Evolutionary conservation across 108 stramenopile genomes (phyloP), one percentile per base, ranked within the genome.

Genomic region (Cyclotella sp.): DNA sequence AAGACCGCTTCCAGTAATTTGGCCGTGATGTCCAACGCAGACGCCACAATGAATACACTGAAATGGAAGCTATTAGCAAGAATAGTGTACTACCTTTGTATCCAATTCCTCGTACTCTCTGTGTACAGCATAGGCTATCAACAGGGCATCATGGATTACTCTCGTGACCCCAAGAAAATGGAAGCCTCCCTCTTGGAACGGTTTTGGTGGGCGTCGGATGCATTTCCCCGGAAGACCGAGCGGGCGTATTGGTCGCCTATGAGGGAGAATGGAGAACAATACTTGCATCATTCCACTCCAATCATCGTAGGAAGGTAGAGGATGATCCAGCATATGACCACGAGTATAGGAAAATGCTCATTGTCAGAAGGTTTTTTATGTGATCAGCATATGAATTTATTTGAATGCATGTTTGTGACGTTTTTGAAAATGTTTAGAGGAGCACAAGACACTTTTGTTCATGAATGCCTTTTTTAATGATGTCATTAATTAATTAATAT

Each of bases 111-210:
- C 19, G 70, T 90, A 9, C 59, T 87, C 10, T 86, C 88, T 22
- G 79, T 93, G 0, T 93, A 88, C 60, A 77, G 85, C 2, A 78
- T 93, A 8, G 92, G 92, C 22, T 93, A 93, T 51, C 87, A 91
- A 71, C 88, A 89, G 63, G 92, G 92, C 24, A 90, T 89, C 34
- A 78, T 87, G 75, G 90, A 88, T 43, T 86, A 76, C 52, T 52
- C 76, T n/a, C 58, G 83, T 28, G 83, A 84, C 15, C 73, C 78
- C 26, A 61, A 53, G 30, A 64, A 26, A 13, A 84, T 71, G 75
- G 68, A 84, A 57, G 26, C 62, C 2, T 64, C 68, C 51, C 22
- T 84, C 22, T 27, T 84, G 10, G 73, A 79, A 79, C 83, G 39
- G 70, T 75, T 3, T 74, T 84, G 10, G 78, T 73, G 9, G 78